Conservation (phyloP, 2,329 filamentous ascomycete species). For the Leptosphaerulina australis region DNA sequence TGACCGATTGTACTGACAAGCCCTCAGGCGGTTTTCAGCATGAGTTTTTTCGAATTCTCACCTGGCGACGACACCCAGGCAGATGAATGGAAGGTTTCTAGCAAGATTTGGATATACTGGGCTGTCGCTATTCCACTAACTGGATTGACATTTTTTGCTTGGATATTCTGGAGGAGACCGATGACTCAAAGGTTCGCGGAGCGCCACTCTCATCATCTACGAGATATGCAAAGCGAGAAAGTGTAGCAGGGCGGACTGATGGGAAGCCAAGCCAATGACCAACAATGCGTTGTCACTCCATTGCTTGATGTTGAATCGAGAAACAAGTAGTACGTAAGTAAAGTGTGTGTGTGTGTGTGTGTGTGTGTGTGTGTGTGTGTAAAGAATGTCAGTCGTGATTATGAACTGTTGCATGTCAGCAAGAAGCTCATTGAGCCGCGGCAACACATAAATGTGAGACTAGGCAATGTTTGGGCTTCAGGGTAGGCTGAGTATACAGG, state of each 20-base stretch:
- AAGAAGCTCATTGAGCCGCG: too few relatives aligned
- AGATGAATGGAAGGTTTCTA: constrained; percentile 10
- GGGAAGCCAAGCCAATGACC: neutral
- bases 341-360: too few relatives aligned
- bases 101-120: constrained; percentile 20
- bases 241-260: neutral
- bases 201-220: neutral
- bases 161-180: constrained; percentile 6
- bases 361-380: too few relatives aligned
- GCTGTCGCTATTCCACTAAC: constrained; percentile 16
- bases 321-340: too few relatives aligned
- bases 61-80: constrained; percentile 1
- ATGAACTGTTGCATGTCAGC: too few relatives aligned
- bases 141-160: constrained; percentile 6
- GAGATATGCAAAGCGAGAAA: neutral
- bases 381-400: too few relatives aligned
- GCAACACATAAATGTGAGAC: too few relatives aligned
- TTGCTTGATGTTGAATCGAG: too few relatives aligned
- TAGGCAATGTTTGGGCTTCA: too few relatives aligned
- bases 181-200: neutral
- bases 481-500: too few relatives aligned
- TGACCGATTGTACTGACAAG: neutral
- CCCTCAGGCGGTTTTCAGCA: constrained; percentile 20
- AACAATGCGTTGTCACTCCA: neutral
- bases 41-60: constrained; percentile 18